Base-by-base conservation (phyloP, 352 stramenopile genomes). In the Stephanocyclus meneghinianus region DNA sequence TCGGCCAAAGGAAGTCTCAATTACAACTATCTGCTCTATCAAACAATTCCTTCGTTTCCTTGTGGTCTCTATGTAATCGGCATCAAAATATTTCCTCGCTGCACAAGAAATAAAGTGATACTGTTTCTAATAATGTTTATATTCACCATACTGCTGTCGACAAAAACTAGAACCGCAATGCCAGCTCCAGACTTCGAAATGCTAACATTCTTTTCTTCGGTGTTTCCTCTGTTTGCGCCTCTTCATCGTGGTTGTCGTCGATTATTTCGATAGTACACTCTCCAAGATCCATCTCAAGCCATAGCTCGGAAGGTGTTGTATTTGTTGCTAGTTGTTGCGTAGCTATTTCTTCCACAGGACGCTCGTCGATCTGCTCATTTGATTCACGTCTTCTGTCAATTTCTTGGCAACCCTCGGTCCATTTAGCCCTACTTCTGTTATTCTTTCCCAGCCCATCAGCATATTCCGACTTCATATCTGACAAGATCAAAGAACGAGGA, bases 221-320 rank as follows among this genome's bases (percentile, higher is more conserved):
- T 47, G 37, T 59, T 7, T 26, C 3, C 13, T 30, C 18, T 35
- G 30, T 37, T 21, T 62, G 35, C 7, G 8, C n/a, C 13, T 40
- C 35, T 18, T 2, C 40, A 45, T 42, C 18, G 29, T 9, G 10
- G 18, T 32, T 44, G 37, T 68, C 44, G 5, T 21, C 35, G 48
- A 21, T 18, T 37, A 35, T 59, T 9, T 63, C 70, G 6, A 63
- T 21, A 21, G 65, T 44, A 26, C 73, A 80, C 59, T 80, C 64
- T 57, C 73, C 73, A n/a, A 80, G 11, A 80, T 80, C 73, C 48
- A 74, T 60, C 16, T 80, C 73, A 53, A 80, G 64, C 64, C 65
- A 80, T 50, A 37, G 42, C n/a, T 68, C 44, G 8, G 18, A 59
- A 42, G 40, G 45, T 59, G 57, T 13, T 69, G n/a, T 35, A 47